Evolutionary conservation across 1,284 basidiomycete genomes (phyloP).

Genomic region (Coniferiporia sulphurascens): DNA sequence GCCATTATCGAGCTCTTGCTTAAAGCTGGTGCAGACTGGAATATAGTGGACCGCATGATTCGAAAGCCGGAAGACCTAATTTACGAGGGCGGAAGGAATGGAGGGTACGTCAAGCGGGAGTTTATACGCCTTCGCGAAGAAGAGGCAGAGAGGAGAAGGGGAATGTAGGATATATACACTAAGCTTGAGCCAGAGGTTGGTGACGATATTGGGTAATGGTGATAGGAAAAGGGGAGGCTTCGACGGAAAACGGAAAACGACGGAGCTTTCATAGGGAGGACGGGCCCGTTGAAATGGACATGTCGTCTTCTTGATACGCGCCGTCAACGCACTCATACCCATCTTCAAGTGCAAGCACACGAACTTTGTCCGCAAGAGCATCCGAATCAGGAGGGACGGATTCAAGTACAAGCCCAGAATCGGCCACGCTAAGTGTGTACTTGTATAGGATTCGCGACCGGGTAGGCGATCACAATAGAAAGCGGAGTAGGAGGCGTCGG

Average conservation of each 20-base stretch:
- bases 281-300: too few relatives aligned
- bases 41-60: background rate
- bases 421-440: background rate
- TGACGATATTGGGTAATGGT: too few relatives aligned
- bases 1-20: slow-evolving; percentile 3
- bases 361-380: background rate
- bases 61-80: slow-evolving; percentile 4
- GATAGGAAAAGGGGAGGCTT: too few relatives aligned
- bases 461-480: slow-evolving; percentile 10
- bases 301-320: background rate
- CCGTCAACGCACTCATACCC: background rate
- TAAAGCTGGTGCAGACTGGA: slow-evolving; percentile 13
- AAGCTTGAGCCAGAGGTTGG: too few relatives aligned
- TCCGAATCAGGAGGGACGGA: background rate
- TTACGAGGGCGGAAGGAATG: background rate
- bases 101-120: background rate
- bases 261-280: too few relatives aligned
- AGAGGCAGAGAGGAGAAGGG: slow-evolving; percentile 7
- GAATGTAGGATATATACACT: too few relatives aligned
- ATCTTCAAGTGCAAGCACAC: background rate
- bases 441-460: background rate
- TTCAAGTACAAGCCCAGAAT: slow-evolving; percentile 9
- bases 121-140: slow-evolving; percentile 5
- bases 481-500: slow-evolving; percentile 13
- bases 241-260: too few relatives aligned